A percentile compares a stretch with the other conserved stretches of the same genome.
phyloP scores from a whole-genome alignment of 2,329 filamentous ascomycete genomes.

The Nemania bipapillata region DNA sequence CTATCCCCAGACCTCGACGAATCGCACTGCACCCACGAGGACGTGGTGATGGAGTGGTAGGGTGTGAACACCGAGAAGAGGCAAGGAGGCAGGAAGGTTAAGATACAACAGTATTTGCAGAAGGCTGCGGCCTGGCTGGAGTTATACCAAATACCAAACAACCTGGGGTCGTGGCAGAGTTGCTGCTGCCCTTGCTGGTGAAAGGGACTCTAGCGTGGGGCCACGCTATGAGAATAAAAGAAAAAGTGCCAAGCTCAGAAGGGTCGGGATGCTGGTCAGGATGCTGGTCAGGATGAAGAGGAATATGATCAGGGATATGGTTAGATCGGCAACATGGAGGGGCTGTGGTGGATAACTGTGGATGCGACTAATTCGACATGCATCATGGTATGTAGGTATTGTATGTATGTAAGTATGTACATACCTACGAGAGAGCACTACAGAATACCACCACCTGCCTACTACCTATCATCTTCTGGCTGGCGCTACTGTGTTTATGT shows the following conservation, averaged over 20 bases:
- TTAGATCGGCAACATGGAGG: constrained; percentile 33
- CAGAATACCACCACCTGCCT: not conserved
- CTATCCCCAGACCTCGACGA: constrained; percentile 32
- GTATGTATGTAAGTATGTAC: not conserved
- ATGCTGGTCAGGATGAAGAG: constrained; percentile 20
- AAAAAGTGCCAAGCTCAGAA: constrained; percentile 32
- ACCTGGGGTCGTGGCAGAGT: constrained; percentile 21
- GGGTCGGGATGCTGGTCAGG: constrained; percentile 21
- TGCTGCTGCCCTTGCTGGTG: constrained; percentile 15
- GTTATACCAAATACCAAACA: constrained; percentile 41
- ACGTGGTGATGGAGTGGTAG: constrained; percentile 27
- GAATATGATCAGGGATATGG: constrained; percentile 34
- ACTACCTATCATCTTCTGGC: constrained; percentile 2
- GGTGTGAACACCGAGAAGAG: constrained; percentile 29
- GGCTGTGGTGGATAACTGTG: constrained; percentile 23
- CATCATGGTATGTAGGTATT: constrained; percentile 20
- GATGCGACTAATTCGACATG: constrained; percentile 30
- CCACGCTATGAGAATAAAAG: constrained; percentile 32
- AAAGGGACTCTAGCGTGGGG: constrained; percentile 35
- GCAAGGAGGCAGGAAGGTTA: constrained; percentile 31
- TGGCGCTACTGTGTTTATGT: constrained; percentile 1
- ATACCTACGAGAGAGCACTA: not conserved
- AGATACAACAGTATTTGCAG: constrained; percentile 29
- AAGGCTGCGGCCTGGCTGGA: constrained; percentile 38
- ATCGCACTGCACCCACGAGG: constrained; percentile 36